Percentiles rank a stretch among this genome's conserved stretches.
Conservation (phyloP, 2,329 filamentous ascomycete genomes). For the Cladorrhinum sp. region DNA sequence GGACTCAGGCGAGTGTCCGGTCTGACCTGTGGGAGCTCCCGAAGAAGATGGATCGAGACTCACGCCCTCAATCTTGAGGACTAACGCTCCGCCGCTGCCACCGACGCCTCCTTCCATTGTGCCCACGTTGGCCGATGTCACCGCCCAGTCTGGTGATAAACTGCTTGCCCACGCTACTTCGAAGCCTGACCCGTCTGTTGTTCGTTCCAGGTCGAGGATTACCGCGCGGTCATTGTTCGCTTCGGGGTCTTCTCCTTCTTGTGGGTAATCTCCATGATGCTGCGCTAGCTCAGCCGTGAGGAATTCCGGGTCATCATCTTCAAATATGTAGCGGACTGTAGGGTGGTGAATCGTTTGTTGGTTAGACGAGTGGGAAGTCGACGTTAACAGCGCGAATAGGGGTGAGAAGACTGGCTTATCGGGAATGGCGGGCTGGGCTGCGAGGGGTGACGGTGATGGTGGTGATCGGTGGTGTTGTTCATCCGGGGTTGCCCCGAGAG, state of each 20-base stretch:
- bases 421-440: conserved; percentile 18
- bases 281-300: conserved; percentile 63
- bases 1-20: conserved; percentile 28
- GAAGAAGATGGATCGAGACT: conserved; percentile 22
- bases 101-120: conserved; percentile 38
- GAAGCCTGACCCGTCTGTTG: conserved; percentile 42
- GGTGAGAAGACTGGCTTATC: conserved; percentile 61
- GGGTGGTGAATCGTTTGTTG: conserved; percentile 69
- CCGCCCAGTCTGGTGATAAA: conserved; percentile 70
- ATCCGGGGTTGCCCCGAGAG: conserved; percentile 7
- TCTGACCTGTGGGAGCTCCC: conserved; percentile 10
- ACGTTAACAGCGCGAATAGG: conserved; percentile 82
- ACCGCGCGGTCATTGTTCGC: conserved; percentile 43
- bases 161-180: conserved; percentile 67
- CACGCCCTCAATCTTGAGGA: conserved; percentile 62
- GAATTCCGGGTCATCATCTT: conserved; percentile 80
- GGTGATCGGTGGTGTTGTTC: conserved; percentile 11
- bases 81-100: conserved; percentile 39
- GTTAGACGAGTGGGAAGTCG: conserved; percentile 59
- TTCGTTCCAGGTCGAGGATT: conserved; percentile 52
- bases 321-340: conserved; percentile 86
- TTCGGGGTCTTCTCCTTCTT: conserved; percentile 30
- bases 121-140: conserved; percentile 46
- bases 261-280: conserved; percentile 35
- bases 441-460: conserved; percentile 19